Evolutionary conservation across 2,329 filamentous ascomycete species (phyloP), one percentile per base, ranked within the genome.

Genomic region (Allantophomopsis lycopodina): DNA sequence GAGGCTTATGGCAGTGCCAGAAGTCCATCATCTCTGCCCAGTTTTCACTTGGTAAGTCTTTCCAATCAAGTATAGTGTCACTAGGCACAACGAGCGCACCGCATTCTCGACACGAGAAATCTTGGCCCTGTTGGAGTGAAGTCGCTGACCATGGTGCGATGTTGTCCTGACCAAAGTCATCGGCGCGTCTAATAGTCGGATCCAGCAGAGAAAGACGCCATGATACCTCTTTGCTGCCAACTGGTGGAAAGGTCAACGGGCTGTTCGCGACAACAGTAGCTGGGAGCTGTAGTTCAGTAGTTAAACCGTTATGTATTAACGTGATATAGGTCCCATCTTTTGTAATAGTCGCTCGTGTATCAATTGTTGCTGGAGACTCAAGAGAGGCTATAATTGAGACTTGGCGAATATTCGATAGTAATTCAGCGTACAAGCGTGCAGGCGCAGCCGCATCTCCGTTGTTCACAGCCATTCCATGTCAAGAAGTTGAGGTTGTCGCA

Each of bases 21-120:
- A 98, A 94, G 58, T 98, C 93, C 91, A 98, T 98, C 88, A 98
- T 94, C 62, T 98, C 91, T 0, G 91, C 93, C 91, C 91, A 98
- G 53, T 94, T 89, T 51, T 94, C 87, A 54, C 87, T 94, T 0
- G 91, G 91, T 14, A 98, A 64, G 54, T 98, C 87, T 60, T 89
- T 94, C 89, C 91, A 98, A 31, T 62, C 58, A 32, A 58, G 61
- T 7, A 75, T 63, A 3, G 38, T 48, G 7, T 55, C 60, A 3
- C 13, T 53, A 42, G 35, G 46, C 38, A 55, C 66, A 69, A 46
- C 48, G 39, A 42, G 65, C 58, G 50, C 68, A 68, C 20, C 47
- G 40, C 49, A 81, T 52, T 13, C 54, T 41, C 30, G 64, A 45
- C 60, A 64, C 6, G 42, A 44, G 18, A 54, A 46, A 31, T 51